Conservation (phyloP, 1,284 basidiomycete species). For the Inonotus hispidus region DNA sequence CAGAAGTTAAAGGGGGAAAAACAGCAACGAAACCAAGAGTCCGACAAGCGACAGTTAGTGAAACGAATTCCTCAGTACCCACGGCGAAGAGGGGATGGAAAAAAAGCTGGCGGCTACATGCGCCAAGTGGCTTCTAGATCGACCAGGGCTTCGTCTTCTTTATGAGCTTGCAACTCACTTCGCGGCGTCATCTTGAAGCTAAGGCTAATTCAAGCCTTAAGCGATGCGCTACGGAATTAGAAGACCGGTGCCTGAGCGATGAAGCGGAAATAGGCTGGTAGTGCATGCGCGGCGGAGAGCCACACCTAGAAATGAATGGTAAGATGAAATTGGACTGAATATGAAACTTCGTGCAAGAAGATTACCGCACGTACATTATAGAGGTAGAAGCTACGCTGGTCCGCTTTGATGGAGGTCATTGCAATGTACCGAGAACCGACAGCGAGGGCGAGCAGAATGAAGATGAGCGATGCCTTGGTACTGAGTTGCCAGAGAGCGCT, state of each 20-base stretch:
- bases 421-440: constrained; percentile 12
- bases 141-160: neutral
- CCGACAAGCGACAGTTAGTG: neutral
- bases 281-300: constrained; percentile 16
- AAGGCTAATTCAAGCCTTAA: neutral
- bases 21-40: too few species aligned
- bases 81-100: neutral
- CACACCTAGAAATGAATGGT: constrained; percentile 15
- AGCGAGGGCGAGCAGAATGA: constrained; percentile 7
- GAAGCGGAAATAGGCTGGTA: constrained; percentile 13
- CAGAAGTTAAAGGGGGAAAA: neutral
- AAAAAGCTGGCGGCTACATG: neutral
- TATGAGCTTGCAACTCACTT: neutral
- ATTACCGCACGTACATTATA: constrained; percentile 14
- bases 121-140: neutral
- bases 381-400: constrained; percentile 15
- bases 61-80: neutral
- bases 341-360: too few species aligned
- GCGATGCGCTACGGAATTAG: neutral
- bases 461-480: neutral
- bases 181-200: neutral
- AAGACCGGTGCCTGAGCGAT: constrained; percentile 7
- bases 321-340: neutral
- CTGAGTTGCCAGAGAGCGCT: constrained; percentile 11
- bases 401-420: constrained; percentile 6